Evolutionary conservation across 495 filamentous ascomycete species (phyloP).

Genomic region (Tuber calosporum): DNA sequence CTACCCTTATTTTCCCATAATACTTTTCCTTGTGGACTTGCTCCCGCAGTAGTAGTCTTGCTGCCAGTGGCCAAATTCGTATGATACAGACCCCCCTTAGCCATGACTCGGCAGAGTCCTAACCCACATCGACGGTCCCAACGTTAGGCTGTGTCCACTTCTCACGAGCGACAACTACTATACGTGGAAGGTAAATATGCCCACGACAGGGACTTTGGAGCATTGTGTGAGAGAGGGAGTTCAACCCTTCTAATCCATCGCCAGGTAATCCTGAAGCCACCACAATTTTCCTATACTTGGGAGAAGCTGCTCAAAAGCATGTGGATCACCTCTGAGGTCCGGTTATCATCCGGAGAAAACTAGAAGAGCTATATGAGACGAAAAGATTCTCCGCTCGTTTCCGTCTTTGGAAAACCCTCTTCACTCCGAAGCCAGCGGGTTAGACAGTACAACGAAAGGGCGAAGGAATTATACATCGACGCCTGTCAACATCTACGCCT

Average conservation of each 20-base stretch:
- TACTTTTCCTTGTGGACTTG: background rate
- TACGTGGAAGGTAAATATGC: conserved; percentile 4
- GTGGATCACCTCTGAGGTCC: background rate
- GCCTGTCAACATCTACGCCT: no score
- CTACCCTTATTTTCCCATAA: background rate
- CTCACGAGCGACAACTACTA: background rate
- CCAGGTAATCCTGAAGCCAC: background rate
- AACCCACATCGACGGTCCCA: background rate
- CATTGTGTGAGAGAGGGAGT: background rate
- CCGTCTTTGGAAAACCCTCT: conserved; percentile 4
- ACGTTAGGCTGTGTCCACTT: no score
- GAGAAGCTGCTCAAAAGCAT: conserved; percentile 1
- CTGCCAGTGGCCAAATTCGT: background rate
- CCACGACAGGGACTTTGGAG: conserved; percentile 1
- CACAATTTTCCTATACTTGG: background rate
- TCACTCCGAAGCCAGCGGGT: background rate
- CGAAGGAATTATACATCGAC: background rate
- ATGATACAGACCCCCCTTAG: background rate
- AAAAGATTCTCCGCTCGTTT: conserved; percentile 4
- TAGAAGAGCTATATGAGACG: background rate
- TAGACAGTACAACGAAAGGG: background rate
- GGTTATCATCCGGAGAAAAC: background rate
- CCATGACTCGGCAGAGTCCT: background rate
- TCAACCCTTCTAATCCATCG: background rate
- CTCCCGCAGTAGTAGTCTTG: background rate